These are phyloP conservation scores for Ophiostoma sp. DNA, from an alignment of 2,329 filamentous ascomycete species.

Conservation along the genomic window DNA sequence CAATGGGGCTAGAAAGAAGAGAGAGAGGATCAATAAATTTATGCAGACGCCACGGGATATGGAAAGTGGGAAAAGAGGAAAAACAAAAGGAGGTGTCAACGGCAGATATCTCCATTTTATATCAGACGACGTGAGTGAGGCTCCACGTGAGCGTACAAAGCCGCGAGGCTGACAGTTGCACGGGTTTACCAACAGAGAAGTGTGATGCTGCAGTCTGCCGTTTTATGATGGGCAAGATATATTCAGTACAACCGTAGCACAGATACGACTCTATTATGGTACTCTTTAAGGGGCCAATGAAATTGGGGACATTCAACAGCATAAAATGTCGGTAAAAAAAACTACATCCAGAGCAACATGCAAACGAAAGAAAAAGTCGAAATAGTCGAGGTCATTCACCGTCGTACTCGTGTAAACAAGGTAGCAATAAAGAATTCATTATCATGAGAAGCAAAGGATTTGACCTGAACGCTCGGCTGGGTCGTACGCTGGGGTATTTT, in stretches of 20 bases:
- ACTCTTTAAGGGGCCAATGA: background rate
- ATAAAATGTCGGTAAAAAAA: background rate
- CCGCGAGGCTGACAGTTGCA: background rate
- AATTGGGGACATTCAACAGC: background rate
- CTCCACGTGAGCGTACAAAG: background rate
- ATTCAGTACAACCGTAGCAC: background rate
- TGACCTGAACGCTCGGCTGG: too few species aligned
- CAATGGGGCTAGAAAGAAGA: background rate
- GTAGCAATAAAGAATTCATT: too few species aligned
- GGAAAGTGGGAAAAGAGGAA: background rate
- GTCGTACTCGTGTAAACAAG: too few species aligned
- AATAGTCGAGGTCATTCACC: too few species aligned
- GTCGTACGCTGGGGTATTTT: too few species aligned
- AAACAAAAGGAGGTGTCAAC: background rate
- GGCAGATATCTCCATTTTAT: background rate
- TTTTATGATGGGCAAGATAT: background rate
- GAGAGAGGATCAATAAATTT: background rate
- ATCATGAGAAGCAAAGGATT: too few species aligned
- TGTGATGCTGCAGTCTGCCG: background rate
- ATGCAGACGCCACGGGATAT: background rate
- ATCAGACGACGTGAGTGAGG: background rate
- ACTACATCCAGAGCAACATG: too few species aligned
- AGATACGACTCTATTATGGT: slow-evolving; percentile 1
- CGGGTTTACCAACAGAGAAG: background rate
- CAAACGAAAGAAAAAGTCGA: too few species aligned